Base-by-base conservation (phyloP, 169 alveolate species). In the Plasmodium sp. region DNA sequence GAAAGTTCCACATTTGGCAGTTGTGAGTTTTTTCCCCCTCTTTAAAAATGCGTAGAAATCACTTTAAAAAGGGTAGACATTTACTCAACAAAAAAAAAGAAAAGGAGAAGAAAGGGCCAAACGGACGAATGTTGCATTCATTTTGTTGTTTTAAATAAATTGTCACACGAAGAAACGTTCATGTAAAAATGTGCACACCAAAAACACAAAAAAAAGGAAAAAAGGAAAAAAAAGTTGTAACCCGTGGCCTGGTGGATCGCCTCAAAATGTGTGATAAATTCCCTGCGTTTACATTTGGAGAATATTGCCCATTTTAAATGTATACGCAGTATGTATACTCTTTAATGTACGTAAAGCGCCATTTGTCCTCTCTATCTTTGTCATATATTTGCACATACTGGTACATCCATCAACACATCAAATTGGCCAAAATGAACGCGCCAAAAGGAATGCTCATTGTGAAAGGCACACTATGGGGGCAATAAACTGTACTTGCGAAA, bases 191-290 rank as follows among this genome's bases (percentile, higher is more conserved):
- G 36, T 22, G 43, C 45, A 33, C 48, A 83, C 58, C 12, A 27
- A 54, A 31, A 81, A 51, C 12, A 48, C 16, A 81, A 43, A 81
- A 43, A 81, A 81, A 81, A 81, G 56, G 58, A 34, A 83, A 83
- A 54, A 14, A 56, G 45, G 9, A 80, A 33, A 33, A 43, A 33
- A 45, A 45, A 39, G 14, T 14, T 80, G 33, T 39, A 80, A 80
- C 58, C 41, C 77, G n/a, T 27, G 33, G 5, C 77, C 41, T 67
- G 14, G 31, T 67, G 18, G 39, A n/a, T 67, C 36, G 4, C 77
- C 43, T 67, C 7, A 67, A 22, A 67, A 27, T 18, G 77, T 27
- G 77, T 22, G n/a, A 67, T 67, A 18, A 22, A 67, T 67, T 18
- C 33, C 39, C 5, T 67, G 33, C 39, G 12, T 67, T 7, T 67